Evolutionary conservation across 116 monocot genomes (phyloP).

Genomic region (Posidonia oceanica): DNA sequence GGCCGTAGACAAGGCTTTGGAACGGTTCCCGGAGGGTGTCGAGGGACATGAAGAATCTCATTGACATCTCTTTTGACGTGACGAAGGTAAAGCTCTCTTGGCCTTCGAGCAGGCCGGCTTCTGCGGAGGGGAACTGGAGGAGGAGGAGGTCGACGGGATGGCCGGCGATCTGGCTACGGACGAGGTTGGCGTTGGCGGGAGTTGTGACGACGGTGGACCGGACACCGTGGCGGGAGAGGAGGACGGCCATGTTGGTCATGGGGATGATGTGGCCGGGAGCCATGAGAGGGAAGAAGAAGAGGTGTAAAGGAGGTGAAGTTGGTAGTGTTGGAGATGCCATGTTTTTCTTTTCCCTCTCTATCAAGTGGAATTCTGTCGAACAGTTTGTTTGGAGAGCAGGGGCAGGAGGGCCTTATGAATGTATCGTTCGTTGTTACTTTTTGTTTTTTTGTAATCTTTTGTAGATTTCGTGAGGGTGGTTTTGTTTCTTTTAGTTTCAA

Average conservation of each 20-base stretch:
- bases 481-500: too few relatives aligned
- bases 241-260: conserved; percentile 39
- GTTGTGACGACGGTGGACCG: conserved; percentile 15
- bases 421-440: too few relatives aligned
- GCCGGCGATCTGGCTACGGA: not conserved
- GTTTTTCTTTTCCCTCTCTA: not conserved
- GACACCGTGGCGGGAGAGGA: conserved; percentile 34
- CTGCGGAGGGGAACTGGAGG: conserved; percentile 12
- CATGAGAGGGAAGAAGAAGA: conserved; percentile 41
- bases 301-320: conserved; percentile 8
- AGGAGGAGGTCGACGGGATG: conserved; percentile 6
- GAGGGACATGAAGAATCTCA: conserved; percentile 9
- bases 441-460: too few relatives aligned
- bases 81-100: conserved; percentile 12
- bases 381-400: too few relatives aligned
- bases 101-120: not conserved
- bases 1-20: conserved; percentile 9
- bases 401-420: too few relatives aligned
- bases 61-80: conserved; percentile 7
- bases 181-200: not conserved
- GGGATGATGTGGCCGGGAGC: conserved; percentile 53
- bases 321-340: not conserved
- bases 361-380: too few relatives aligned
- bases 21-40: conserved; percentile 22
- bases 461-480: too few relatives aligned